Base-by-base conservation (phyloP, 1,284 basidiomycete genomes). In the Afroboletus lepidellus region DNA sequence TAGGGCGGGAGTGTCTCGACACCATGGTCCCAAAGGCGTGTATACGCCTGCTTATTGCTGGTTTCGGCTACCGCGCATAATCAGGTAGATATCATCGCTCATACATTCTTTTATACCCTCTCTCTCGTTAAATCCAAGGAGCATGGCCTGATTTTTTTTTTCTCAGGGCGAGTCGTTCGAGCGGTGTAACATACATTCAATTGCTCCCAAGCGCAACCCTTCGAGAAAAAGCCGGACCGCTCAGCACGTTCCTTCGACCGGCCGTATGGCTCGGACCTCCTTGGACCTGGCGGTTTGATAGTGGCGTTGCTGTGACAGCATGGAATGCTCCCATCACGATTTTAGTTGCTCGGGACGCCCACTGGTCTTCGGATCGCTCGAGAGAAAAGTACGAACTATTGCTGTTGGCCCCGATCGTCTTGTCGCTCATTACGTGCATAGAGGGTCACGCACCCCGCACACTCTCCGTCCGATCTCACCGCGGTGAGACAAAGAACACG, bases 301-400 rank as follows among this genome's bases (percentile, higher is more conserved):
- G 52, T 65, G 61, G 53, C 49, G 60, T 34, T 18, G 29, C 41
- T 24, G 20, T 41, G 41, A 58, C 58, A 47, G 29, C 43, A 50
- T 41, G 37, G 41, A 18, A 54, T 37, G 41, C 39, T 41, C 2
- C n/a, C n/a, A 39, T 50, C 42, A 29, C 39, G 44, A 46, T 42
- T 47, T 38, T 27, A 29, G n/a, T 30, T 45, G 23, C n/a, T 43
- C 38, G n/a, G 13, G 16, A 42, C 30, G 21, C 32, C 20, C 12
- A 24, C 36, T 29, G 3, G 30, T 32, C 20, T 53, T 62, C 54
- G 50, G 55, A 59, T 51, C 59, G 42, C 18, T 42, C 13, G 20
- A 27, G 29, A 45, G 29, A 43, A 50, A 56, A 33, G 60, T 62
- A 58, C 29, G 53, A 41, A 12, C 16, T 34, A 24, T 15, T 20